Base-by-base conservation (phyloP, 495 filamentous ascomycete species). In the Clavariopsis aquatica region DNA sequence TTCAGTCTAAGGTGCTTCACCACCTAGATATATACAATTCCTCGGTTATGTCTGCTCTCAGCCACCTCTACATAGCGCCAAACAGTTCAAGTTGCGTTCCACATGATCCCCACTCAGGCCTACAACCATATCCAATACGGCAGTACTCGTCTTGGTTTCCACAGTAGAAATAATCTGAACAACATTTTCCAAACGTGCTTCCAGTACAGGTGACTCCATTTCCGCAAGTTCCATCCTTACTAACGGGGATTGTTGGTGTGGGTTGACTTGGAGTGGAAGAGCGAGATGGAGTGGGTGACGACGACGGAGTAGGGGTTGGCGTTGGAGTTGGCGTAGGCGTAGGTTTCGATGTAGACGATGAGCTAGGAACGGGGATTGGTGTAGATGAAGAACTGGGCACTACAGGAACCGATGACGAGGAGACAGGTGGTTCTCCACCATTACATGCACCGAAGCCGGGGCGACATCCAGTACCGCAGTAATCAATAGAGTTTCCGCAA, bases 391-490 rank as follows among this genome's bases (percentile, higher is more conserved):
- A 65, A 41, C 24, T 34, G 24, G 61, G 61, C 19, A 49, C 17
- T 13, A 43, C 9, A 2, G 47, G 51, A 1, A 28, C 10, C 10
- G 57, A 56, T 49, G 57, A 34, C 24, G 59, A 57, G 4, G 60
- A 59, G 23, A 34, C 22, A 17, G 34, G 49, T 19, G 36, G 46
- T 38, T 1, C n/a, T 19, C 59, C 60, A 27, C 65, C 65, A 38
- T 53, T 53, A 38, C 65, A 68, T 1, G 46, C 51, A 2, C 65
- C 65, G 45, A 68, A 68, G 5, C 20, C 53, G 17, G 29, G 19
- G 28, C 38, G 43, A 23, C 65, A 68, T 15, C 65, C 65, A n/a
- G 60, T 54, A n/a, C 65, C 65, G 31, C 65, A 68, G 60, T 68
- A 63, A 2, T 23, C 59, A 17, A 19, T 24, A 0, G 34, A 45